Base-by-base conservation (phyloP, 768 basidiomycete genomes). In the Rhodotorula paludigena region DNA sequence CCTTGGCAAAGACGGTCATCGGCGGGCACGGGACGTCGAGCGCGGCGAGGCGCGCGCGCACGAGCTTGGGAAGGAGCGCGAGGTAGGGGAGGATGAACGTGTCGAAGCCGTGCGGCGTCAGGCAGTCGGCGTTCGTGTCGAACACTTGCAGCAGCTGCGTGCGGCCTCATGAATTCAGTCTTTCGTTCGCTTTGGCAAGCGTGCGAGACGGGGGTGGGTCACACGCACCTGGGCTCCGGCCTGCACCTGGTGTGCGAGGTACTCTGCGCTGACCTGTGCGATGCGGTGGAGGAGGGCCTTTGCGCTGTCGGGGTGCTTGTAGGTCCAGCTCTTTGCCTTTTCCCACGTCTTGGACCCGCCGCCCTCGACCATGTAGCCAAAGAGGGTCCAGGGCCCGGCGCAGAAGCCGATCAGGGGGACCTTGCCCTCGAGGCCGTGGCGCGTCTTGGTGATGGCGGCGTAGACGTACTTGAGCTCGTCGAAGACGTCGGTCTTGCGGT, bases 281-380 rank as follows among this genome's bases (percentile, higher is more conserved):
- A 97, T 89, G 66, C 85, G 84, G 74, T 81, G 76, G 35, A 99
- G 80, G 33, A 99, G 82, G 23, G 82, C 84, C 75, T 88, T 87
- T 53, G 89, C 89, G 78, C 88, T 87, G 69, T 87, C 84, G 2
- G 93, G 92, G 76, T 91, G 85, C 76, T 86, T 88, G 82, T 90
- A 98, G 11, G 97, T 77, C 94, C 96, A 99, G 0, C 88, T 86
- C 80, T 99, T 99, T 42, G 86, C 85, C 78, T 93, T 92, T 69
- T 89, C 87, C 73, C 90, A 85, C 21, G 89, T 89, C 80, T 92
- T 92, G 78, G 85, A 89, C 15, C 89, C 89, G 10, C 93, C 94
- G 14, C 96, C 96, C 78, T 98, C 96, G 75, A 96, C 84, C 96
- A 99, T 99, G 78, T 98, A 99, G 30, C 87, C 85, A 80, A 99